A percentile compares a stretch with the other conserved stretches of the same genome.
phyloP scores from a whole-genome alignment of 345 rosid species.

The Citrus medica region DNA sequence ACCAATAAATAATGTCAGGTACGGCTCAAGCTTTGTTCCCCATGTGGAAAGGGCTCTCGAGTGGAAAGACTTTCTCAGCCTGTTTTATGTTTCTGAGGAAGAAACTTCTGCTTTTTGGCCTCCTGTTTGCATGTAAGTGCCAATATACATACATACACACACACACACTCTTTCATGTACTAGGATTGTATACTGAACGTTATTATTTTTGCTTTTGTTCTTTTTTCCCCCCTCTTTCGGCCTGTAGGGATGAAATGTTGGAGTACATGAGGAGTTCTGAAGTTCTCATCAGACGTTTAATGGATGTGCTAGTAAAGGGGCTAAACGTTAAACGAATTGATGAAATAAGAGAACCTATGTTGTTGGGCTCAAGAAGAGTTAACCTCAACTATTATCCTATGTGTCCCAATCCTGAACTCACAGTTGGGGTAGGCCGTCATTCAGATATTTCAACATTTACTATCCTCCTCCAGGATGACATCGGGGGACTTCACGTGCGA shows the following conservation, averaged over 20 bases:
- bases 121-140: constrained; percentile 31
- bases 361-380: constrained; percentile 33
- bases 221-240: no score
- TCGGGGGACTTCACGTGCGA: constrained; percentile 44
- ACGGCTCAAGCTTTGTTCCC: constrained; percentile 41
- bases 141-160: no score
- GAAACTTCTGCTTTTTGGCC: constrained; percentile 46
- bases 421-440: constrained; percentile 41
- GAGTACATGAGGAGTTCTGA: constrained; percentile 43
- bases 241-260: constrained; percentile 18
- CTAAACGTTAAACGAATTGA: constrained; percentile 39
- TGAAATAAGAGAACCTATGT: constrained; percentile 27
- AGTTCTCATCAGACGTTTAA: constrained; percentile 30
- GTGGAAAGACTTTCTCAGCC: constrained; percentile 60
- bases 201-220: no score
- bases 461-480: constrained; percentile 33
- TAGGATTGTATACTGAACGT: no score
- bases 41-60: constrained; percentile 42
- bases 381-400: constrained; percentile 44
- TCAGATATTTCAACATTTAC: constrained; percentile 25
- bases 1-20: constrained; percentile 25
- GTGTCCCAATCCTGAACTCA: constrained; percentile 46
- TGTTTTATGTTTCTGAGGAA: constrained; percentile 44
- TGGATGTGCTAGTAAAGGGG: constrained; percentile 31
- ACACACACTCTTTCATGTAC: no score